Base-by-base conservation (phyloP, 228 moss, liverwort and hornwort genomes). In the Sphagnum magellanicum region DNA sequence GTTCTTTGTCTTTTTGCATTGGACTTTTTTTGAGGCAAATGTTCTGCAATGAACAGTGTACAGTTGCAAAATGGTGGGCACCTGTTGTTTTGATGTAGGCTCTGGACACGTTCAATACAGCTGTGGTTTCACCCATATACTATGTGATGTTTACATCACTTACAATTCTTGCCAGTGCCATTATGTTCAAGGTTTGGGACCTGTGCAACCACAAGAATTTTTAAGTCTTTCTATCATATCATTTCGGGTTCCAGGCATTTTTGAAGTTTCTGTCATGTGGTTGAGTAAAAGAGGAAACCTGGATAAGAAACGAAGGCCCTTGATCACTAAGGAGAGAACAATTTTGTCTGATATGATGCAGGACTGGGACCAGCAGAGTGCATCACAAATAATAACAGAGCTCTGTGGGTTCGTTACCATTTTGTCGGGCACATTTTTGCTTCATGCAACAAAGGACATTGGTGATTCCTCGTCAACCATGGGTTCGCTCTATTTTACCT, bases 81-180 rank as follows among this genome's bases (percentile, higher is more conserved):
- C 32, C 32, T 32, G 32, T 32, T 32, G 32, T 32, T 32, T 32
- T 32, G 32, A 32, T 86, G 74, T 81, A 90, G 90, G 94, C 94
- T 16, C 83, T 95, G 12, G 92, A 92, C 83, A 95, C 94, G 1
- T 95, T 95, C 71, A 95, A 95, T 72, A 95, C 94, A 61, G 92
- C 94, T 50, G 90, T 92, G 65, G 94, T 95, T 66, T 95, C 94
- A 61, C 94, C 94, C 48, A 90, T 95, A 72, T 95, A 92, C 63
- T 92, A 95, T 61, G 94, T 95, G 71, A 92, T 95, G 94, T 95
- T 95, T 75, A 95, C 97, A 0, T 86, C 97, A 49, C 76, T 97
- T 72, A 97, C 94, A 66, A 95, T 95, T 73, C 78, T 95, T 71
- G 94, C 94, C 53, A 95, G 94, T 81, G 91, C 91, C 60, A 92